A percentile compares a stretch with the other conserved stretches of the same genome.
These are phyloP conservation scores for Aspergillus bertholletiae DNA, from an alignment of 495 filamentous ascomycete species.

Conservation along the genomic window DNA sequence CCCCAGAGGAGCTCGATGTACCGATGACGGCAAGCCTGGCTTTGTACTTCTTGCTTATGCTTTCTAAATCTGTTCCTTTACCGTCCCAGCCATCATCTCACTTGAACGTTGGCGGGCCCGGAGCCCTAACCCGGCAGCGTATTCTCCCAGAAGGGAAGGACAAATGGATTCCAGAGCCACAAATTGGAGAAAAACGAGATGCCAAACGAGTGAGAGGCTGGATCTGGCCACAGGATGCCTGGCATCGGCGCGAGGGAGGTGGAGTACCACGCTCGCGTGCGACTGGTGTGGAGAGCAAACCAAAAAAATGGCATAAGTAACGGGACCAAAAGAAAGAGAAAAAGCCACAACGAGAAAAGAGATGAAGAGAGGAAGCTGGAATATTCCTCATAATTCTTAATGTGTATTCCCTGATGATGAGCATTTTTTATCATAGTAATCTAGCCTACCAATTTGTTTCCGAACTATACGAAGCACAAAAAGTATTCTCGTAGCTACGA, in stretches of 20 bases:
- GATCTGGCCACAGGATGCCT: conserved; percentile 75
- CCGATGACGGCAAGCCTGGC: conserved; percentile 69
- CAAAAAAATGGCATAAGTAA: conserved; percentile 39
- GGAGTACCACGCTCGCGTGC: conserved; percentile 24
- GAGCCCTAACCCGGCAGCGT: conserved; percentile 69
- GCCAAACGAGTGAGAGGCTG: conserved; percentile 80
- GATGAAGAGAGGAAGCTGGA: not conserved
- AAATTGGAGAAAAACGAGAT: conserved; percentile 76
- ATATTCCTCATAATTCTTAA: conserved; percentile 2
- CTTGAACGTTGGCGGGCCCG: conserved; percentile 77
- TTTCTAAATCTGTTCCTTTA: conserved; percentile 70
- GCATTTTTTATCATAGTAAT: not conserved
- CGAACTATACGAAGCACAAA: no score
- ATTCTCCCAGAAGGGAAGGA: conserved; percentile 62
- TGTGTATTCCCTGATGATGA: not conserved
- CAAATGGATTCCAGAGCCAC: conserved; percentile 82
- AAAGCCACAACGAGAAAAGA: not conserved
- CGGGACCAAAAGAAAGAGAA: not conserved
- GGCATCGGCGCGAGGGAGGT: conserved; percentile 52
- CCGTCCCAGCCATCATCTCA: conserved; percentile 65
- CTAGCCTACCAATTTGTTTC: not conserved
- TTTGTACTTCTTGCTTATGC: conserved; percentile 77
- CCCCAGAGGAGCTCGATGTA: conserved; percentile 25
- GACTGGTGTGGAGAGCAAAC: conserved; percentile 13
- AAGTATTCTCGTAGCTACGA: no score